Evolutionary conservation across 805 yeast genomes (phyloP).

Genomic region (Monosporozyma yasuniensis): DNA sequence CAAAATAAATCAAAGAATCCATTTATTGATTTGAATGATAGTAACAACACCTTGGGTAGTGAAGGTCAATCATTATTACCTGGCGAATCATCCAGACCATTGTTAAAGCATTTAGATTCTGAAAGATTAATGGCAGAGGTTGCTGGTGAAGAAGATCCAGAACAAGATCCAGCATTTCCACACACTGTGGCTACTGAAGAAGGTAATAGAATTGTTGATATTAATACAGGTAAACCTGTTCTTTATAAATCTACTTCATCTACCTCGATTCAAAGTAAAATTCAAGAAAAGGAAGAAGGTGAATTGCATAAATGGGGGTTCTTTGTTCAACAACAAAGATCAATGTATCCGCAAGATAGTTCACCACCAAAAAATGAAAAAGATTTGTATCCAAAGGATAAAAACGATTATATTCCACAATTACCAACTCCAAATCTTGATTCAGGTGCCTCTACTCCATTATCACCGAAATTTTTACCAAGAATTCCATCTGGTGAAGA

Average conservation of each 20-base stretch:
- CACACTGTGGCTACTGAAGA: slow-evolving; percentile 48
- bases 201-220: slow-evolving; percentile 55
- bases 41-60: slow-evolving; percentile 15
- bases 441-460: not conserved
- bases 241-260: slow-evolving; percentile 55
- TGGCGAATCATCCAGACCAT: slow-evolving; percentile 8
- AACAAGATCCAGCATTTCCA: not conserved
- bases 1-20: slow-evolving; percentile 1
- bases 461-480: slow-evolving; percentile 10
- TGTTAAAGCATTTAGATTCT: slow-evolving; percentile 18
- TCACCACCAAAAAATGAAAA: not conserved
- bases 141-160: slow-evolving; percentile 35
- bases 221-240: slow-evolving; percentile 64
- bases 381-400: not conserved
- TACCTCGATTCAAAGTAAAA: slow-evolving; percentile 54
- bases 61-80: slow-evolving; percentile 63
- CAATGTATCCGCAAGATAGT: slow-evolving; percentile 34
- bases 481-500: slow-evolving; percentile 41
- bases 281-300: slow-evolving; percentile 83
- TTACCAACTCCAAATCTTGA: not conserved
- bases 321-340: slow-evolving; percentile 59
- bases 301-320: slow-evolving; percentile 81
- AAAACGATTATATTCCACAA: slow-evolving; percentile 35
- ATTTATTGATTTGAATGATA: not conserved
- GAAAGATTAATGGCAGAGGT: slow-evolving; percentile 7